These are phyloP conservation scores for Dictyostelium capitatum DNA, from an alignment of 78 protist genomes.

Conservation along the genomic window DNA sequence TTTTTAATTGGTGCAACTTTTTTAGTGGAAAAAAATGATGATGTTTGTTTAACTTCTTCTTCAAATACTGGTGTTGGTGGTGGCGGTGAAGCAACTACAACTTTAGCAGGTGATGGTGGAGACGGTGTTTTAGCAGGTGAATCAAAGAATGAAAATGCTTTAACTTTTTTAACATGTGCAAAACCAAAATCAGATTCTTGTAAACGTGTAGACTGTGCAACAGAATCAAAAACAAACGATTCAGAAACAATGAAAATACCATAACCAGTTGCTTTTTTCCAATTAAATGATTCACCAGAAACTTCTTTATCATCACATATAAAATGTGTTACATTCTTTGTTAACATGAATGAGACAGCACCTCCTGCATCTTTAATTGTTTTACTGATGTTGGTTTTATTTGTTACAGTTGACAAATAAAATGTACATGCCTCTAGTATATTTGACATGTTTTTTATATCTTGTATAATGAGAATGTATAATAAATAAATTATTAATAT, in stretches of 20 bases:
- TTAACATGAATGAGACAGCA: slow-evolving; percentile 18
- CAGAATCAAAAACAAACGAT: slow-evolving; percentile 3
- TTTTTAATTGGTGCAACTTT: neutral
- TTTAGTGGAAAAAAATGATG: neutral
- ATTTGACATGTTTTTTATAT: neutral
- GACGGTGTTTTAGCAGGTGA: slow-evolving; percentile 1
- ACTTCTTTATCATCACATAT: slow-evolving; percentile 19
- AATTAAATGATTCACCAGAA: neutral
- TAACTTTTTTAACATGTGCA: neutral
- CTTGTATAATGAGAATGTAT: too few species aligned
- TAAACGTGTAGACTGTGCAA: neutral
- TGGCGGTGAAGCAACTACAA: neutral
- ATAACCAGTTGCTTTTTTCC: slow-evolving; percentile 31
- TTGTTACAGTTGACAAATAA: slow-evolving; percentile 39
- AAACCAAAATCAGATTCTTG: neutral
- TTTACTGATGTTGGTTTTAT: neutral
- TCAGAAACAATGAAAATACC: slow-evolving; percentile 26
- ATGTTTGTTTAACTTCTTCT: neutral
- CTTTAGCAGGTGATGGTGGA: neutral
- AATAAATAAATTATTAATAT: too few species aligned
- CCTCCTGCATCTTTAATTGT: slow-evolving; percentile 70
- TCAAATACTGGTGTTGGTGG: neutral
- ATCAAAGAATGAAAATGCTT: slow-evolving; percentile 23
- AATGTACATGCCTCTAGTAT: slow-evolving; percentile 23
- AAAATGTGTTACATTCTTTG: slow-evolving; percentile 28